phyloP scores from a whole-genome alignment of 768 basidiomycete genomes.

The Boletus vermiculosoides region DNA sequence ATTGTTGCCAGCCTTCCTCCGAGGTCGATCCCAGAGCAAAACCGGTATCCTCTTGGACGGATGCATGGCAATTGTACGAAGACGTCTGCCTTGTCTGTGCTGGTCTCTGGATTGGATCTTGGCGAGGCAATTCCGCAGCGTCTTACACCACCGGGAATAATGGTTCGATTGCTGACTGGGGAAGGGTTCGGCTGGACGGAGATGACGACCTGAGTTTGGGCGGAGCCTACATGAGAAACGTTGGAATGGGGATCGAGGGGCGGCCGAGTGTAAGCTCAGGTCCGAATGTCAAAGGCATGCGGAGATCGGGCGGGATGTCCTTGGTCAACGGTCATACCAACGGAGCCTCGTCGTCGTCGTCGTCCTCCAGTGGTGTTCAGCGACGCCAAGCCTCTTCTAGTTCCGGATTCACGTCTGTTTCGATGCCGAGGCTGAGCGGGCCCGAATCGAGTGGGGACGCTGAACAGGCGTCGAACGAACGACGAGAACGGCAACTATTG shows the following conservation, averaged over 20 bases:
- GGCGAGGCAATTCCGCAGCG: conserved; percentile 46
- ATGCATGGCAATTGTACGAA: conserved; percentile 80
- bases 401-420: conserved; percentile 18
- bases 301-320: conserved; percentile 51
- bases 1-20: conserved; percentile 37
- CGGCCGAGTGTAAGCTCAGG: conserved; percentile 35
- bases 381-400: conserved; percentile 35
- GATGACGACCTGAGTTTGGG: conserved; percentile 56
- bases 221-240: conserved; percentile 47
- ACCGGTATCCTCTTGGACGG: conserved; percentile 57
- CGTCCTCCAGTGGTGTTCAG: conserved; percentile 30
- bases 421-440: conserved; percentile 31
- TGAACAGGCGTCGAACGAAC: conserved; percentile 22
- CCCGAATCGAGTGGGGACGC: conserved; percentile 5
- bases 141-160: conserved; percentile 50
- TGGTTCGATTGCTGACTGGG: conserved; percentile 51
- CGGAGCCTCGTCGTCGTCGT: conserved; percentile 23
- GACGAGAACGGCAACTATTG: conserved; percentile 36
- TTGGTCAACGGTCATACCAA: conserved; percentile 36
- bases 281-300: conserved; percentile 38
- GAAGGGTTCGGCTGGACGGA: conserved; percentile 58
- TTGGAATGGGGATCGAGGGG: conserved; percentile 75
- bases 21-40: conserved; percentile 37
- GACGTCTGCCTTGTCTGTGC: conserved; percentile 83
- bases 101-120: conserved; percentile 75